phyloP scores from a whole-genome alignment of 805 yeast species.

The Tetrapisispora pingtungensis region DNA sequence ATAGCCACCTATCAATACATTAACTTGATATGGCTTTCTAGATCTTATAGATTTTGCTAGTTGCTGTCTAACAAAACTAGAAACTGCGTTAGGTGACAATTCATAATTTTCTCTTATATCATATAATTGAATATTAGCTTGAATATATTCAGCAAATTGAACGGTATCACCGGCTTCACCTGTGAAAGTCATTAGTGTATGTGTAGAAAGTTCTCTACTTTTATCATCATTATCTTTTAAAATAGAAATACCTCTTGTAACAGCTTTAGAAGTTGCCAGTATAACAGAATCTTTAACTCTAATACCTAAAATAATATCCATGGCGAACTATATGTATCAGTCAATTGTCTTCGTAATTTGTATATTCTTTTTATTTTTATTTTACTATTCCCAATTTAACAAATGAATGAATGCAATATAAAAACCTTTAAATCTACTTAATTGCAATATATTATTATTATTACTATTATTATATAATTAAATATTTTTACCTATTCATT shows the following conservation, averaged over 20 bases:
- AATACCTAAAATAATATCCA: conserved; percentile 90
- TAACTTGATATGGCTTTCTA: conserved; percentile 93
- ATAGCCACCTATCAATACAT: conserved; percentile 78
- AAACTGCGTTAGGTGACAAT: conserved; percentile 74
- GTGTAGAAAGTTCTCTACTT: conserved; percentile 63
- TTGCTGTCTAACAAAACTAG: conserved; percentile 79
- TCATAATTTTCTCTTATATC: conserved; percentile 78
- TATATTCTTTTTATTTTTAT: not conserved
- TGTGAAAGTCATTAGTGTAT: conserved; percentile 74
- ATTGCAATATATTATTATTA: too few species aligned
- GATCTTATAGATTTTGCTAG: conserved; percentile 83
- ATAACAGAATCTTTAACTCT: conserved; percentile 72
- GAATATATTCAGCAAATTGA: conserved; percentile 88
- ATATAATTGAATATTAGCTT: conserved; percentile 83
- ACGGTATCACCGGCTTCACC: conserved; percentile 97
- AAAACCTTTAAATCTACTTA: too few species aligned
- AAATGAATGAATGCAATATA: too few species aligned
- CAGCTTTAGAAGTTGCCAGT: conserved; percentile 90
- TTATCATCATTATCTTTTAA: conserved; percentile 73
- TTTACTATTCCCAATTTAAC: too few species aligned
- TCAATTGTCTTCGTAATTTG: too few species aligned
- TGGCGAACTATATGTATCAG: too few species aligned
- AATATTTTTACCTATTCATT: too few species aligned
- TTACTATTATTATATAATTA: too few species aligned
- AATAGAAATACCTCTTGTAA: conserved; percentile 80